These are phyloP conservation scores for Ilyonectria sp. DNA, from an alignment of 2,329 filamentous ascomycete genomes.

Conservation along the genomic window DNA sequence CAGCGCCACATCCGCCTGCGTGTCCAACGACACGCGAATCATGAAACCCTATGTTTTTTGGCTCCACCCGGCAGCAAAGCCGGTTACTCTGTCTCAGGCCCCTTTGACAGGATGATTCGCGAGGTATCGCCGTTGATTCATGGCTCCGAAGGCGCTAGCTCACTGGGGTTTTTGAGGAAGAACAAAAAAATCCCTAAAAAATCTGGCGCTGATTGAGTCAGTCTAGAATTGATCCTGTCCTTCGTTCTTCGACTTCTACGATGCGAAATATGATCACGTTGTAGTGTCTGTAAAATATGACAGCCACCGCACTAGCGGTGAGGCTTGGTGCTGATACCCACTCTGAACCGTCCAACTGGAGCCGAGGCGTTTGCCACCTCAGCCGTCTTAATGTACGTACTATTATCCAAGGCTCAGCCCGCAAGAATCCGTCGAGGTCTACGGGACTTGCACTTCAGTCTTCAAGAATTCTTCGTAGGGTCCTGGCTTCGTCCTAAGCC, in stretches of 20 bases:
- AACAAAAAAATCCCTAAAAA: too few species aligned
- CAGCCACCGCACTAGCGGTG: slow-evolving; percentile 36
- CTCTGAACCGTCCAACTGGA: slow-evolving; percentile 44
- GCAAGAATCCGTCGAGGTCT: slow-evolving; percentile 19
- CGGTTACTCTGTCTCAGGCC: slow-evolving; percentile 42
- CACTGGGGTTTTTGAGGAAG: too few species aligned
- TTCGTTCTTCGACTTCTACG: neutral
- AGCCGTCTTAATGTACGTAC: neutral
- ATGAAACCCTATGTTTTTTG: slow-evolving; percentile 38
- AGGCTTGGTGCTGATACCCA: slow-evolving; percentile 37
- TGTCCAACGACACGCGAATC: slow-evolving; percentile 43
- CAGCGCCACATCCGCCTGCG: slow-evolving; percentile 42
- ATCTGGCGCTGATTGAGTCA: slow-evolving; percentile 15
- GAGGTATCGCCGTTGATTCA: slow-evolving; percentile 36
- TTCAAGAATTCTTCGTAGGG: slow-evolving; percentile 13
- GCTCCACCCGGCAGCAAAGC: slow-evolving; percentile 19
- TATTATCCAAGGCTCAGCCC: slow-evolving; percentile 23
- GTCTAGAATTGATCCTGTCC: slow-evolving; percentile 2
- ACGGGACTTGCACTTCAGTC: neutral
- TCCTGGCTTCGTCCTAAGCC: neutral
- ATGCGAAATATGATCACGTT: slow-evolving; percentile 20
- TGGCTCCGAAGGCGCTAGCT: slow-evolving; percentile 30
- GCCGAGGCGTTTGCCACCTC: slow-evolving; percentile 26
- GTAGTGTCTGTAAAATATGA: slow-evolving; percentile 29
- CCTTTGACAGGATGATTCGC: slow-evolving; percentile 40